These are phyloP conservation scores for Stellera chamaejasme DNA, from an alignment of 345 rosid genomes.

Conservation along the genomic window DNA sequence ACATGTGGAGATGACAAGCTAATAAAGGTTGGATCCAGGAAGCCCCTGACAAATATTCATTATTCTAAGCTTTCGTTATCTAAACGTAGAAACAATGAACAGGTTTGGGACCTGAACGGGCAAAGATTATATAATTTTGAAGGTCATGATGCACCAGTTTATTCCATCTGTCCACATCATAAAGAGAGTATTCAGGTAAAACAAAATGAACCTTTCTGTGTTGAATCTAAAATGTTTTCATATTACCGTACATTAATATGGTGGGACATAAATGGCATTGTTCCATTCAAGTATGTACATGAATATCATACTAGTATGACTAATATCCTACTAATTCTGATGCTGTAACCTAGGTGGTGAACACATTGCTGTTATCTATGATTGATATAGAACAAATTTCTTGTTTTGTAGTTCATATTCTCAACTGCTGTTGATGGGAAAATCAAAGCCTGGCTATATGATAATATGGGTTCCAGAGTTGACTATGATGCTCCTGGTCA, in stretches of 20 bases:
- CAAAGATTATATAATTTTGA: conserved; percentile 55
- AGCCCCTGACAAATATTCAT: conserved; percentile 4
- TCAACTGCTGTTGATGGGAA: conserved; percentile 80
- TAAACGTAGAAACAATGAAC: conserved; percentile 27
- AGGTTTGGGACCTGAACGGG: conserved; percentile 82
- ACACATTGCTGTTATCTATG: conserved; percentile 5
- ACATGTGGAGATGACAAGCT: conserved; percentile 91
- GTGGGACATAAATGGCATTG: too few species aligned
- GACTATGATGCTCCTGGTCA: conserved; percentile 79
- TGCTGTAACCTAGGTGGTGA: background rate
- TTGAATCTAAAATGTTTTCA: conserved; percentile 4
- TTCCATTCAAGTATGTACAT: too few species aligned
- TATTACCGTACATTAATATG: background rate
- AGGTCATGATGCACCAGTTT: conserved; percentile 87
- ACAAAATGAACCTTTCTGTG: background rate
- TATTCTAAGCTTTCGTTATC: conserved; percentile 9
- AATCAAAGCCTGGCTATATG: conserved; percentile 88
- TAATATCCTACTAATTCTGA: too few species aligned
- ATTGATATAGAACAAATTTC: background rate
- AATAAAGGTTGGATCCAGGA: conserved; percentile 50
- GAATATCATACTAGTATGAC: too few species aligned
- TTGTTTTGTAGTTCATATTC: conserved; percentile 57
- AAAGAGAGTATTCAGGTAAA: conserved; percentile 79
- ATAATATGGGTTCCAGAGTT: conserved; percentile 70
- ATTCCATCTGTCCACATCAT: conserved; percentile 87